Evolutionary conservation across 306 rosid genomes (phyloP).

Genomic region (Styphnolobium japonicum): DNA sequence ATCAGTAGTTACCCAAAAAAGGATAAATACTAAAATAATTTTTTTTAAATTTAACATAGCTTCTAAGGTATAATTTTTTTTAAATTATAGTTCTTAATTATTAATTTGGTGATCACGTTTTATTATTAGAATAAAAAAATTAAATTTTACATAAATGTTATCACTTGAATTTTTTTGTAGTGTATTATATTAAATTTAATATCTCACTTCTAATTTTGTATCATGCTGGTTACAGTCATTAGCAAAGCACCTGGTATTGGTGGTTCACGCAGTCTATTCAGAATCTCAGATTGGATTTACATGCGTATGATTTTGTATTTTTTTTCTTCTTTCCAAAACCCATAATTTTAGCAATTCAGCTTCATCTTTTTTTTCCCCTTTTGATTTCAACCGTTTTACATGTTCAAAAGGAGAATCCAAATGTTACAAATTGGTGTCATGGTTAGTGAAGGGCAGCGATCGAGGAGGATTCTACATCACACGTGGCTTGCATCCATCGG

Average conservation of each 20-base stretch:
- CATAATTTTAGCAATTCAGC: background rate
- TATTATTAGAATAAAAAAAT: too few relatives aligned
- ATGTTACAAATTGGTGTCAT: background rate
- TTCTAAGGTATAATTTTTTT: background rate
- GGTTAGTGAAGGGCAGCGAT: background rate
- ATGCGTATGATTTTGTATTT: background rate
- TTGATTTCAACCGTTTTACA: background rate
- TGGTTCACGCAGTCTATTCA: background rate
- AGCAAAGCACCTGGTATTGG: background rate
- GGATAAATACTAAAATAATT: too few relatives aligned
- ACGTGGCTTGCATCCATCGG: slow-evolving; percentile 17
- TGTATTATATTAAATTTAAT: background rate
- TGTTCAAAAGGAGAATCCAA: background rate
- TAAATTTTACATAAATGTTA: too few relatives aligned
- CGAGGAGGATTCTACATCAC: background rate
- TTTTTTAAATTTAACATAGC: background rate
- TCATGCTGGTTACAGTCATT: background rate
- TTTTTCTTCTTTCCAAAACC: background rate
- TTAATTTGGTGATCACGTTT: too few relatives aligned
- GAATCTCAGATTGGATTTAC: background rate
- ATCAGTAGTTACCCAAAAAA: too few relatives aligned
- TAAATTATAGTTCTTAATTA: background rate
- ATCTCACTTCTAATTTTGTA: background rate
- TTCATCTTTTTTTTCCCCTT: background rate
- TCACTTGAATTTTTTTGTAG: too few relatives aligned